These are phyloP conservation scores for Pyrus betulifolia DNA, from an alignment of 306 rosid species.

Conservation along the genomic window DNA sequence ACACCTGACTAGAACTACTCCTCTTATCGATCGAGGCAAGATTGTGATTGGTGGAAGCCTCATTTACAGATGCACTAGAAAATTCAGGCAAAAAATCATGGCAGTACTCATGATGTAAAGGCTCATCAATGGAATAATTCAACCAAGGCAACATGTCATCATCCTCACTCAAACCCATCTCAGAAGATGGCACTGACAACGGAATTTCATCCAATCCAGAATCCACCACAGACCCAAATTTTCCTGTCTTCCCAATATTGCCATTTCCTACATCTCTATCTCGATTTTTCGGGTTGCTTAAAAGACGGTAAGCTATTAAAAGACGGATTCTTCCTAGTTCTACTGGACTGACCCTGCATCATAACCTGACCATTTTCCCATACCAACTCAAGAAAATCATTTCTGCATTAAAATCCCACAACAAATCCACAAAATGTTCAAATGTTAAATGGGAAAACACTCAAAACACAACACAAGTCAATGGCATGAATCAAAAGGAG, in stretches of 20 bases:
- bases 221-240: conserved; percentile 43
- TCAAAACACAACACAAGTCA: conserved; percentile 3
- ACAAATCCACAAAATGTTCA: not conserved
- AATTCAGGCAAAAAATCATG: conserved; percentile 66
- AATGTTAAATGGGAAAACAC: not conserved
- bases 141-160: conserved; percentile 79
- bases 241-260: conserved; percentile 41
- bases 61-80: conserved; percentile 48
- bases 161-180: conserved; percentile 51
- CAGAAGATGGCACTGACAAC: conserved; percentile 56
- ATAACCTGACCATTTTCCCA: conserved; percentile 89
- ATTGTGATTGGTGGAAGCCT: conserved; percentile 28
- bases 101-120: conserved; percentile 56
- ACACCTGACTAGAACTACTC: conserved; percentile 35
- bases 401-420: conserved; percentile 48
- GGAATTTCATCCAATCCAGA: conserved; percentile 53
- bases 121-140: conserved; percentile 63
- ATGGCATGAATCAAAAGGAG: conserved; percentile 9
- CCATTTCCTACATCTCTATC: conserved; percentile 52
- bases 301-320: conserved; percentile 42
- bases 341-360: conserved; percentile 68
- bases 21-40: conserved; percentile 40
- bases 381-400: conserved; percentile 75
- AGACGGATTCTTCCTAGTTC: conserved; percentile 53
- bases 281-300: conserved; percentile 36